phyloP scores from a whole-genome alignment of 371 early-diverging fungal species.

The Phascolomyces articulosus region DNA sequence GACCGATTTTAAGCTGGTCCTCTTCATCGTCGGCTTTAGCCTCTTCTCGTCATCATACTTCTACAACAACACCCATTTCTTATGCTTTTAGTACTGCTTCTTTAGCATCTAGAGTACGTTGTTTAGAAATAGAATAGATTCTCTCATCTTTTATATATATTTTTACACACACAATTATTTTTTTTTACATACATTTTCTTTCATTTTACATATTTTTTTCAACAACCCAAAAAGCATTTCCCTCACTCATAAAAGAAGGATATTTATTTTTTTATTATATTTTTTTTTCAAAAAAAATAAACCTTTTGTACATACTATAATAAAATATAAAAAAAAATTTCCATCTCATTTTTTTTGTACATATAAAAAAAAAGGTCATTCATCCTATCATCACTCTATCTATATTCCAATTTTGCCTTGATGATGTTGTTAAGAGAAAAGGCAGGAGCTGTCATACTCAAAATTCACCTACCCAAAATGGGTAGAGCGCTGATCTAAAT shows the following conservation, averaged over 20 bases:
- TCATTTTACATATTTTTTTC: background rate
- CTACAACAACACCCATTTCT: background rate
- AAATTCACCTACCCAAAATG: slow-evolving; percentile 6
- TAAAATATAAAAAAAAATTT: background rate
- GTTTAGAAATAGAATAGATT: slow-evolving; percentile 9
- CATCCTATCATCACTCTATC: too few species aligned
- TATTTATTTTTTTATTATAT: background rate
- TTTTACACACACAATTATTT: background rate
- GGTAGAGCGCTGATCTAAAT: slow-evolving; percentile 7
- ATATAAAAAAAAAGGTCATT: background rate
- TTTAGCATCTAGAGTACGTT: slow-evolving; percentile 5
- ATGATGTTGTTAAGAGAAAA: too few species aligned
- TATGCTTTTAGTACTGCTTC: slow-evolving; percentile 1
- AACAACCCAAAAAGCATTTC: too few species aligned
- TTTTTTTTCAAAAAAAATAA: too few species aligned
- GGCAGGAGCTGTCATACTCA: background rate
- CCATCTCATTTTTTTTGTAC: background rate
- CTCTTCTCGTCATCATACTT: slow-evolving; percentile 14
- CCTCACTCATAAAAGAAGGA: too few species aligned
- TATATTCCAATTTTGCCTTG: too few species aligned
- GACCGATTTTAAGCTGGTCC: slow-evolving; percentile 51
- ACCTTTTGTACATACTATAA: background rate
- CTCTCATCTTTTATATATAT: too few species aligned
- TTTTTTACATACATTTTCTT: background rate
- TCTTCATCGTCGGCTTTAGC: slow-evolving; percentile 30